These are phyloP conservation scores for Plasmodium falciparum DNA, from an alignment of 169 alveolate genomes.

Conservation along the genomic window DNA sequence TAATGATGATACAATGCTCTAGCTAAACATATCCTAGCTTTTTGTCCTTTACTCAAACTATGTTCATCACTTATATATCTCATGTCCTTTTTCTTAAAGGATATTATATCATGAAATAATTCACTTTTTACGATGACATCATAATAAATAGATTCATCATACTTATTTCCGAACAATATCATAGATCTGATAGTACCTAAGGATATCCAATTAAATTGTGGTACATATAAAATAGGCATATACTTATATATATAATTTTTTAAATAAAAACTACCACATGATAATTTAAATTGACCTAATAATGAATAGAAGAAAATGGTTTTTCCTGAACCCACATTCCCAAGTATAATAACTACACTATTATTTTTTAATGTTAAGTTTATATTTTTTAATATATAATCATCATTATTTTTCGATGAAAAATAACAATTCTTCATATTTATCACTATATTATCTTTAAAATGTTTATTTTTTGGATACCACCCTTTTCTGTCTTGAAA, in stretches of 20 bases:
- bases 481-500: not conserved
- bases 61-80: constrained; percentile 85
- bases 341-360: constrained; percentile 81
- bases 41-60: constrained; percentile 93
- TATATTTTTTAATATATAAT: constrained; percentile 12
- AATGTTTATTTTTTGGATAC: not conserved
- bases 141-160: constrained; percentile 75
- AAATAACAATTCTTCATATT: not conserved
- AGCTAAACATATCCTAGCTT: constrained; percentile 93
- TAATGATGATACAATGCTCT: constrained; percentile 90
- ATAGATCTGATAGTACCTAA: constrained; percentile 87
- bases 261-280: constrained; percentile 26
- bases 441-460: not conserved
- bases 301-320: constrained; percentile 87
- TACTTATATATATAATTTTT: constrained; percentile 46
- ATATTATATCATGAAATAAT: constrained; percentile 79
- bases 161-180: constrained; percentile 84
- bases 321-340: constrained; percentile 94
- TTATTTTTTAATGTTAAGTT: constrained; percentile 45
- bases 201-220: constrained; percentile 88
- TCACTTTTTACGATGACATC: constrained; percentile 78
- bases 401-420: not conserved
- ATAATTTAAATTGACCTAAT: constrained; percentile 76
- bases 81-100: constrained; percentile 85
- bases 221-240: constrained; percentile 85